A percentile compares a stretch with the other conserved stretches of the same genome.
These are phyloP conservation scores for Dipodascus albidus DNA, from an alignment of 805 yeast species.

Conservation along the genomic window DNA sequence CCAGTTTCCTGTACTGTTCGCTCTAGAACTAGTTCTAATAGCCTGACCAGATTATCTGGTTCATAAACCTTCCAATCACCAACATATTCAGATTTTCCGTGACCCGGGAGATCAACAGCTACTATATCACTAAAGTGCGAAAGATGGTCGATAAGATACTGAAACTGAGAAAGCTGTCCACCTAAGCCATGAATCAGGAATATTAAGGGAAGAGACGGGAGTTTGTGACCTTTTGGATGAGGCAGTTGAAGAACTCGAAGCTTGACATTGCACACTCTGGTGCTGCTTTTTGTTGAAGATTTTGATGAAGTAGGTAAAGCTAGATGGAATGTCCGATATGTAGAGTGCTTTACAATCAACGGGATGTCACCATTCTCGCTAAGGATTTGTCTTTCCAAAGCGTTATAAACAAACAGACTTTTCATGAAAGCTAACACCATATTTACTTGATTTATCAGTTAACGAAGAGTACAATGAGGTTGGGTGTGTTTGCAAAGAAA, in stretches of 20 bases:
- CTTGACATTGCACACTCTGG: not conserved
- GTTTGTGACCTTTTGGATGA: constrained; percentile 18
- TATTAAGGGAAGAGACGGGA: constrained; percentile 40
- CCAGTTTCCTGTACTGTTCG: constrained; percentile 21
- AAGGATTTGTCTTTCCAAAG: constrained; percentile 10
- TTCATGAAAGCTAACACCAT: constrained; percentile 5
- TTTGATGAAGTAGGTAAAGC: not conserved
- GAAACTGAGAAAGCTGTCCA: constrained; percentile 81
- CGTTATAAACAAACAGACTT: constrained; percentile 12
- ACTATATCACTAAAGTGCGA: constrained; percentile 51
- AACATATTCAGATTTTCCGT: constrained; percentile 38
- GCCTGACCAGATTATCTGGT: constrained; percentile 29
- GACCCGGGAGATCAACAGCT: constrained; percentile 80
- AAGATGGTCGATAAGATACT: constrained; percentile 52
- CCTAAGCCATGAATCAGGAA: constrained; percentile 82
- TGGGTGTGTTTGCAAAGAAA: too few species aligned
- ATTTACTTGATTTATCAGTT: not conserved
- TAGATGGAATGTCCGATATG: not conserved
- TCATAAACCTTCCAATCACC: constrained; percentile 28
- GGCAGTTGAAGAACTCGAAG: constrained; percentile 18
- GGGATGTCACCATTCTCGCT: constrained; percentile 9
- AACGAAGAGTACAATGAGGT: too few species aligned
- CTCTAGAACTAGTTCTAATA: constrained; percentile 27
- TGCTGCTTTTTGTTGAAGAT: not conserved
- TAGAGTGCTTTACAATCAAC: constrained; percentile 2